These are phyloP conservation scores for Curvularia sp. DNA, from an alignment of 2,329 filamentous ascomycete species.

Conservation along the genomic window DNA sequence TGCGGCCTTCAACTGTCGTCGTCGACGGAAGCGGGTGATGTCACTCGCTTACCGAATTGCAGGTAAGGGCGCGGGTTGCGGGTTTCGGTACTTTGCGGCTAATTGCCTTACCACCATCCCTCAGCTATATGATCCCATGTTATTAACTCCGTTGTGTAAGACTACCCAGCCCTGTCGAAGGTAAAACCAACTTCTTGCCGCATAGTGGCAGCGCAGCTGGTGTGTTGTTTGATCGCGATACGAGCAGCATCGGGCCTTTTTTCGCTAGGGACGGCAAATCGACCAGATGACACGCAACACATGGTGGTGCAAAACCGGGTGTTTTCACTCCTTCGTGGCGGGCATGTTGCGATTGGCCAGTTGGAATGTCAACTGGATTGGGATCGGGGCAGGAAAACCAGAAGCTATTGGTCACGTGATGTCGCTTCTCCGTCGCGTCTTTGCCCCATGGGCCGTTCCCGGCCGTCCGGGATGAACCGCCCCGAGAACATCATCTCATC, in stretches of 20 bases:
- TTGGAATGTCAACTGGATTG: slow-evolving; percentile 22
- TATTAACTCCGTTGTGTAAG: slow-evolving; percentile 21
- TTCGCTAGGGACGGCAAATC: not conserved
- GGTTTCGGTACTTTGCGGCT: slow-evolving; percentile 16
- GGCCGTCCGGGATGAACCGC: slow-evolving; percentile 3
- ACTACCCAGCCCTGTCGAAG: not conserved
- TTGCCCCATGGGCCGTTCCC: not conserved
- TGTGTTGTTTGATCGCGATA: not conserved
- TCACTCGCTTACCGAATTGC: slow-evolving; percentile 16
- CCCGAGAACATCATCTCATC: slow-evolving; percentile 6
- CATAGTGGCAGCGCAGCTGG: not conserved
- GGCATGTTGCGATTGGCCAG: not conserved
- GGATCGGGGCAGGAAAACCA: slow-evolving; percentile 23
- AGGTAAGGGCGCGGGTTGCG: slow-evolving; percentile 17
- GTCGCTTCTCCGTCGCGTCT: not conserved
- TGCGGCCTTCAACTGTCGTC: not conserved
- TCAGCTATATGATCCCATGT: slow-evolving; percentile 21
- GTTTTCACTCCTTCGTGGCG: not conserved
- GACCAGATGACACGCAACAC: not conserved
- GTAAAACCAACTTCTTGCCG: not conserved
- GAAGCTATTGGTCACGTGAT: slow-evolving; percentile 23
- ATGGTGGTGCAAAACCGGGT: not conserved
- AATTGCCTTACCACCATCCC: slow-evolving; percentile 1
- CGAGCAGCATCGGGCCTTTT: not conserved
- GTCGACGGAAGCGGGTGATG: not conserved